Conservation (phyloP, 805 yeast species). For the Trichomonascus vanleenenianus region DNA sequence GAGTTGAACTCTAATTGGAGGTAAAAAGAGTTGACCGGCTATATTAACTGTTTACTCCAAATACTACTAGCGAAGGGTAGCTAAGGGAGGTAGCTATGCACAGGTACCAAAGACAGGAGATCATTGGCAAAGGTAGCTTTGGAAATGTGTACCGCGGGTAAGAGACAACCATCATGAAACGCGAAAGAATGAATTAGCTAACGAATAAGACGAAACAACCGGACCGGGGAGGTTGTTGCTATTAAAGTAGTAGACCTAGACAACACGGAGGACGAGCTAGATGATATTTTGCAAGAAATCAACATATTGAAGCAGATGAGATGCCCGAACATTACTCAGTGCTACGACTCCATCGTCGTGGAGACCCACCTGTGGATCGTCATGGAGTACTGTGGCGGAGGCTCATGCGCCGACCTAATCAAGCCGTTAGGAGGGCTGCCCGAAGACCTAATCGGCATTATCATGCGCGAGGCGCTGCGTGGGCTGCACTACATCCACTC, state of each 20-base stretch:
- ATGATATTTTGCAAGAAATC: slow-evolving; percentile 67
- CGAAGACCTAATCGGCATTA: slow-evolving; percentile 54
- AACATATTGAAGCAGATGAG: slow-evolving; percentile 59
- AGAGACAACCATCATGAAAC: slow-evolving; percentile 8
- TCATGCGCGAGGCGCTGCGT: slow-evolving; percentile 52
- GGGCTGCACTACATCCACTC: slow-evolving; percentile 75
- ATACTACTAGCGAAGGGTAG: background rate
- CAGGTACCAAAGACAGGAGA: slow-evolving; percentile 4
- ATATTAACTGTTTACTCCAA: background rate
- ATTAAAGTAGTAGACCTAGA: slow-evolving; percentile 83
- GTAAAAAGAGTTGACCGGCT: background rate
- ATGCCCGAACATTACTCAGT: slow-evolving; percentile 60
- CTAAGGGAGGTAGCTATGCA: background rate
- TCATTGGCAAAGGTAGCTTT: slow-evolving; percentile 21
- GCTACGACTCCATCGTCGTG: slow-evolving; percentile 53
- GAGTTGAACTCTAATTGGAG: no score
- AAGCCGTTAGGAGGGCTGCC: slow-evolving; percentile 40
- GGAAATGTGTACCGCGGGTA: slow-evolving; percentile 19
- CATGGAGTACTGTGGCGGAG: slow-evolving; percentile 95
- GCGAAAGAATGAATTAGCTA: no score
- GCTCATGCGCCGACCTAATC: slow-evolving; percentile 64
- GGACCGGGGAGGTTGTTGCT: slow-evolving; percentile 51
- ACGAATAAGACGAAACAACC: slow-evolving; percentile 21
- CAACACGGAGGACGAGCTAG: slow-evolving; percentile 66
- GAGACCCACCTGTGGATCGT: slow-evolving; percentile 76